Evolutionary conservation across 2,329 filamentous ascomycete species (phyloP).

Genomic region (Annulohypoxylon truncatum): DNA sequence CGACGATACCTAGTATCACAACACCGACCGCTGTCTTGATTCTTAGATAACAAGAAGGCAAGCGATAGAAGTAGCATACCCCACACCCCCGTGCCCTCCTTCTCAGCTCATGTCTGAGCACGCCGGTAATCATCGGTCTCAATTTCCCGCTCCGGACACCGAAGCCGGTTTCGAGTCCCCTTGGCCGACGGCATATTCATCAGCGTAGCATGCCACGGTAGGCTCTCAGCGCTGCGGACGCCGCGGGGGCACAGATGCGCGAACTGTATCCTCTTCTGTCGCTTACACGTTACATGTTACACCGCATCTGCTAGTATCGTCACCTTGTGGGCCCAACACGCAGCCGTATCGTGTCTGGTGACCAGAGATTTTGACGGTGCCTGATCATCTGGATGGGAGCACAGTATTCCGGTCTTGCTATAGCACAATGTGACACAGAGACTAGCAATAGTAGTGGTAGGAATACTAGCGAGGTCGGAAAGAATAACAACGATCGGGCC

Average conservation of each 20-base stretch:
- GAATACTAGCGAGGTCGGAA: neutral
- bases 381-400: neutral
- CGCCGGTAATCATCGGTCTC: neutral
- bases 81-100: neutral
- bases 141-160: neutral
- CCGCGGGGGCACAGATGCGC: constrained; percentile 15
- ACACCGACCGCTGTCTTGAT: neutral
- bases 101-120: neutral
- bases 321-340: constrained; percentile 8
- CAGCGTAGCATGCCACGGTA: neutral
- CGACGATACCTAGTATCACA: too few relatives aligned
- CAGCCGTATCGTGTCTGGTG: constrained; percentile 3
- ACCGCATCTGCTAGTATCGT: constrained; percentile 18
- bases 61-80: neutral
- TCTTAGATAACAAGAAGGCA: neutral
- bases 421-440: neutral
- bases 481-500: constrained; percentile 10
- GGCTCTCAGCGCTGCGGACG: neutral
- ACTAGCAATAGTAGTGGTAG: neutral
- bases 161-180: neutral
- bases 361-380: neutral
- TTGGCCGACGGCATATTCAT: neutral
- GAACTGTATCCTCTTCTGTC: constrained; percentile 9
- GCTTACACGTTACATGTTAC: constrained; percentile 29
- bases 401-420: neutral